Conservation (phyloP, 768 basidiomycete species). For the Roridomyces roridus region DNA sequence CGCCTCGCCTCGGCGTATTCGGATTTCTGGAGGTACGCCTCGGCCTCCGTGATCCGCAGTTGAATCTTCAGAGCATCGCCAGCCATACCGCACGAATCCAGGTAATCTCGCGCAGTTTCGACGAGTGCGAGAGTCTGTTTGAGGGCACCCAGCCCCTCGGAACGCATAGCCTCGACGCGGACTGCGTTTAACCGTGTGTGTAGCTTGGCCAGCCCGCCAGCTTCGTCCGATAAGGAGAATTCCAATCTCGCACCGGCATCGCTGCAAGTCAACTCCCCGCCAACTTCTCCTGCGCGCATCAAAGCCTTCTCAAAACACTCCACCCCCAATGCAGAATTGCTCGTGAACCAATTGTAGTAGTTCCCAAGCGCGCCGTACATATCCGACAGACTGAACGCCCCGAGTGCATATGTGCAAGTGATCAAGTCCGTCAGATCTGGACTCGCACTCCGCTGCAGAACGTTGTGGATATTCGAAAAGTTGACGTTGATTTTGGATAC, state of each 20-base stretch:
- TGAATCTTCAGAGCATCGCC: not conserved
- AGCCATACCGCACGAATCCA: not conserved
- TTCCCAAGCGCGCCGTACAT: too few relatives aligned
- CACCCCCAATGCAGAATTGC: too few relatives aligned
- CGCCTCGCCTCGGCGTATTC: conserved; percentile 1
- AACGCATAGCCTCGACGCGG: not conserved
- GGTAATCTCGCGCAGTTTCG: not conserved
- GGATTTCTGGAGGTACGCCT: not conserved
- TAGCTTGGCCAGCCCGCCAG: not conserved
- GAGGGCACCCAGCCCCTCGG: not conserved
- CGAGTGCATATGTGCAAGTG: not conserved
- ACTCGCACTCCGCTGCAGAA: not conserved
- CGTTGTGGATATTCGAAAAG: not conserved
- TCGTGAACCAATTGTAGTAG: too few relatives aligned
- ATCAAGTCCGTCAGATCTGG: not conserved
- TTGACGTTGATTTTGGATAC: not conserved
- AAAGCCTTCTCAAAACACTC: too few relatives aligned
- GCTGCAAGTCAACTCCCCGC: not conserved
- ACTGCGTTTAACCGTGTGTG: not conserved
- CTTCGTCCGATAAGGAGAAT: not conserved
- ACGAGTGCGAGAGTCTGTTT: not conserved
- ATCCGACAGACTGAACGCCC: not conserved
- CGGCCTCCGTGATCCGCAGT: not conserved
- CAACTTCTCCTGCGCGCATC: too few relatives aligned
- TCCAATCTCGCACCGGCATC: not conserved